Evolutionary conservation across 805 yeast species (phyloP).

Genomic region (Teunomyces pallodes): DNA sequence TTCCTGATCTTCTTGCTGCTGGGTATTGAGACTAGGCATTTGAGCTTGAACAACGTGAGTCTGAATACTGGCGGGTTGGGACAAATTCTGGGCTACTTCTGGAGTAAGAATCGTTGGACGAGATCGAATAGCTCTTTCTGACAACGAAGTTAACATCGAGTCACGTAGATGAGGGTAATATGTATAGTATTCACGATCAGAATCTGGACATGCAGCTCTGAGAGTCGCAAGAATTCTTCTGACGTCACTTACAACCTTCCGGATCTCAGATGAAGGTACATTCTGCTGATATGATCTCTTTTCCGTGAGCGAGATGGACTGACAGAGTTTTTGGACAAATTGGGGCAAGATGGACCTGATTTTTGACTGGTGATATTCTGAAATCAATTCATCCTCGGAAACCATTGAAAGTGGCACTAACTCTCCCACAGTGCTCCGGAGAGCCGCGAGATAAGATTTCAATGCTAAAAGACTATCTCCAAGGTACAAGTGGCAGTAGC

Average conservation of each 20-base stretch:
- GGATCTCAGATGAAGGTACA: constrained; percentile 23
- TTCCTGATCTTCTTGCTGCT: neutral
- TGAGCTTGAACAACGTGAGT: neutral
- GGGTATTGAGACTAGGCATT: constrained; percentile 5
- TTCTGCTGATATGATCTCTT: constrained; percentile 37
- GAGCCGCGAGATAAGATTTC: constrained; percentile 31
- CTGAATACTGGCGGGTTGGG: constrained; percentile 15
- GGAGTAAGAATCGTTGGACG: constrained; percentile 38
- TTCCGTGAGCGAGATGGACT: constrained; percentile 34
- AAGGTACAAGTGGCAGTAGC: constrained; percentile 42
- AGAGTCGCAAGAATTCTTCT: constrained; percentile 26
- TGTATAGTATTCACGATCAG: constrained; percentile 25
- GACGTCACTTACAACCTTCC: constrained; percentile 20
- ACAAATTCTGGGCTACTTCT: constrained; percentile 35
- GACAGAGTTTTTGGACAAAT: constrained; percentile 34
- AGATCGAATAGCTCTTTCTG: constrained; percentile 27
- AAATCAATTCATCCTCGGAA: constrained; percentile 10
- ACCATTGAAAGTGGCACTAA: constrained; percentile 24
- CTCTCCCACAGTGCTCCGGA: constrained; percentile 29
- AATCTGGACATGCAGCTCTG: constrained; percentile 20
- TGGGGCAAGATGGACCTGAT: constrained; percentile 32
- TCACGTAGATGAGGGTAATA: constrained; percentile 25
- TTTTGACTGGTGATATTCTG: constrained; percentile 22
- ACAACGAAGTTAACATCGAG: constrained; percentile 22
- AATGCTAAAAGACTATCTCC: constrained; percentile 34